phyloP scores from a whole-genome alignment of 345 rosid species.

The Cochlearia excelsa region DNA sequence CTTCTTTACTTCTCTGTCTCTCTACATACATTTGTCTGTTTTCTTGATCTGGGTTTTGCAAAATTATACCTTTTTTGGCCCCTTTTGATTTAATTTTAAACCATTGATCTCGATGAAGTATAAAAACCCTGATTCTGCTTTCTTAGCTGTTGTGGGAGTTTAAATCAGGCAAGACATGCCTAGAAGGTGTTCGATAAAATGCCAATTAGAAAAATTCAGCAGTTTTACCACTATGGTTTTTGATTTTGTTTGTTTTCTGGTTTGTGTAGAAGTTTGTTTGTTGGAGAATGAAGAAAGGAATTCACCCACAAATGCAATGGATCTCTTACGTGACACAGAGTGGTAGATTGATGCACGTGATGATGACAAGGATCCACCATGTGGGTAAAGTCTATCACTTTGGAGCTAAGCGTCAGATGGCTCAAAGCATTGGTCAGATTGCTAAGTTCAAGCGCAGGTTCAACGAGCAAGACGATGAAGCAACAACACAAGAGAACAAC shows the following conservation, averaged over 20 bases:
- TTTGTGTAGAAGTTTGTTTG: slow-evolving; percentile 25
- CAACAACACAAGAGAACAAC: slow-evolving; percentile 25
- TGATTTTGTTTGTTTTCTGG: background rate
- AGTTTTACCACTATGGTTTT: no score
- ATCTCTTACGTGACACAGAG: slow-evolving; percentile 89
- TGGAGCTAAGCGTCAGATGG: slow-evolving; percentile 86
- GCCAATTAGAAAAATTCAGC: no score
- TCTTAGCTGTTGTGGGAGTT: no score
- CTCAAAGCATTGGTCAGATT: slow-evolving; percentile 76
- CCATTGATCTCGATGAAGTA: no score
- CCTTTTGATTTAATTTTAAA: no score
- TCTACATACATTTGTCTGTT: no score
- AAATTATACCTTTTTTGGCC: no score
- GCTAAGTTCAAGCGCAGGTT: slow-evolving; percentile 87
- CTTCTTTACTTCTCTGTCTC: no score
- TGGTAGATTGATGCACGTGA: slow-evolving; percentile 79
- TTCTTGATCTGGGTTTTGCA: no score
- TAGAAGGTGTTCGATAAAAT: no score
- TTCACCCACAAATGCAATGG: slow-evolving; percentile 97
- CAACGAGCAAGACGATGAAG: slow-evolving; percentile 46
- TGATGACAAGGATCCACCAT: slow-evolving; percentile 85
- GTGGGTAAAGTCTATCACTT: slow-evolving; percentile 84
- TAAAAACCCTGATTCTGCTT: no score
- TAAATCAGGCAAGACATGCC: no score
- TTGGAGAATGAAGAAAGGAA: slow-evolving; percentile 74